These are phyloP conservation scores for Eutrema yunnanense DNA, from an alignment of 345 rosid species.

Conservation along the genomic window DNA sequence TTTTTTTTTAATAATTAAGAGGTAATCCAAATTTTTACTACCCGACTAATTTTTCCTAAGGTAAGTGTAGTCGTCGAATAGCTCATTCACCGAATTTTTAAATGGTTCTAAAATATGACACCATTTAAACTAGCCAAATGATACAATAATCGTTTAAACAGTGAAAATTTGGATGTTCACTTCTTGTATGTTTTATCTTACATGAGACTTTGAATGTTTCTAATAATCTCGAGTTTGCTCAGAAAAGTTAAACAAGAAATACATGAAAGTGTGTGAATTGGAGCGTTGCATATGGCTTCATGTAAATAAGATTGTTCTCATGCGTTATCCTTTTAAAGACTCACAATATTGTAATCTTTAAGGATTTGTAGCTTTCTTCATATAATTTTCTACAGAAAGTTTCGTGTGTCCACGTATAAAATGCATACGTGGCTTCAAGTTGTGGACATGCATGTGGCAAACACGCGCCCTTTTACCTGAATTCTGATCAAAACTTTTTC, in stretches of 20 bases:
- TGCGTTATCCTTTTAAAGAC: constrained; percentile 21
- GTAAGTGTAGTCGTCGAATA: too few relatives aligned
- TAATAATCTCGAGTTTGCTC: not conserved
- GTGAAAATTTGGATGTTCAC: not conserved
- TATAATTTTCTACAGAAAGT: not conserved
- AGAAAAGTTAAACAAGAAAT: constrained; percentile 11
- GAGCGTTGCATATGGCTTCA: constrained; percentile 24
- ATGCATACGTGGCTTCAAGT: constrained; percentile 2
- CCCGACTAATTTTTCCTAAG: too few relatives aligned
- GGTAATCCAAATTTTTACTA: too few relatives aligned
- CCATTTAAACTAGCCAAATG: too few relatives aligned
- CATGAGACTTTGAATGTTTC: constrained; percentile 6
- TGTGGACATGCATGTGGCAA: constrained; percentile 8
- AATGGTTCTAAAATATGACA: too few relatives aligned
- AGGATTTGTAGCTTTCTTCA: constrained; percentile 12
- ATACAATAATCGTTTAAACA: not conserved
- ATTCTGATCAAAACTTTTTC: not conserved
- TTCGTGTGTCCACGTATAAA: constrained; percentile 14
- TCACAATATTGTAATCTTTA: not conserved
- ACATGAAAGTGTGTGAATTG: constrained; percentile 1
- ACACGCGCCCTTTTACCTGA: constrained; percentile 25
- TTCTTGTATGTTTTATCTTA: not conserved
- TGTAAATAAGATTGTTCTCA: constrained; percentile 5
- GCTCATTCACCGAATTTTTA: too few relatives aligned
- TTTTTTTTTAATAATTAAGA: too few relatives aligned